A percentile compares a stretch with the other conserved stretches of the same genome.
Conservation (phyloP, 148 eudicot species). For the Oxyria digyna region DNA sequence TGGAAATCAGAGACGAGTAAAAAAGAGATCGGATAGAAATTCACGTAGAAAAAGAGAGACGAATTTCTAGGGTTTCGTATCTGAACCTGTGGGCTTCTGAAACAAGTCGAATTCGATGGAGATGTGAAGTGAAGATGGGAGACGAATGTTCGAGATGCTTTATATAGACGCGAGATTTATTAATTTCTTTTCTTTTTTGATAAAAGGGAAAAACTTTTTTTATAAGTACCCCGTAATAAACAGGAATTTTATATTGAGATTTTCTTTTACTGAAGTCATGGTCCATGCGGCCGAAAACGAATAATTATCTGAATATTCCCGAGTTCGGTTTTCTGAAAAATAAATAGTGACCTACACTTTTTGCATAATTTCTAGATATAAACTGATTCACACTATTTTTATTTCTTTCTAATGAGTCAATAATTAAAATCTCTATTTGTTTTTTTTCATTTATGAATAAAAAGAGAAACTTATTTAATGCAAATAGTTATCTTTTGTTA, state of each 20-base stretch:
- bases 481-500: no score
- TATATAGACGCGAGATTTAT: background rate
- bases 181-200: background rate
- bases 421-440: no score
- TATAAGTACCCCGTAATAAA: no score
- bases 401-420: no score
- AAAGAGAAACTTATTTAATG: no score
- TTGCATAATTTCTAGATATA: no score
- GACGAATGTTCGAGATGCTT: slow-evolving; percentile 1
- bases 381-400: background rate
- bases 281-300: background rate
- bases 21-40: background rate
- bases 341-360: no score
- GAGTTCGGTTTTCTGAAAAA: no score
- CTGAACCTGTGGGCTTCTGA: background rate
- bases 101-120: slow-evolving; percentile 2
- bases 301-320: background rate
- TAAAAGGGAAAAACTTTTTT: background rate
- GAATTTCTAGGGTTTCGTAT: background rate
- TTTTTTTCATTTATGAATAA: no score
- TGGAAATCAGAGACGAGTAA: background rate
- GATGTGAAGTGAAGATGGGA: background rate
- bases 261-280: background rate
- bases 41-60: background rate
- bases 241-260: no score